Percentiles rank a stretch among this genome's conserved stretches.
Evolutionary conservation across 257 asterid genomes (phyloP).

Genomic region (Forsythia suspensa): DNA sequence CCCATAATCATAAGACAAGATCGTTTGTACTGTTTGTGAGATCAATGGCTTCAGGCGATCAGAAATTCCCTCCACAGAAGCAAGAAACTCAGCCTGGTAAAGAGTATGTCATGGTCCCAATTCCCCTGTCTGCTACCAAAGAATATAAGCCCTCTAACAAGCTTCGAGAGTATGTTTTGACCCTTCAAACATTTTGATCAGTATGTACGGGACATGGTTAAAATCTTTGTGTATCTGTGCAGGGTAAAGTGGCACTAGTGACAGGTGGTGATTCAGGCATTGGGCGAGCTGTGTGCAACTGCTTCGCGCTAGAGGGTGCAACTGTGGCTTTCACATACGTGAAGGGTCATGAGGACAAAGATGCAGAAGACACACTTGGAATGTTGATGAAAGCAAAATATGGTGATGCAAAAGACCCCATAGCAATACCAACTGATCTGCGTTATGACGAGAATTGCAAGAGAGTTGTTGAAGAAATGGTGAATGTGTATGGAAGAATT

Average conservation of each 20-base stretch:
- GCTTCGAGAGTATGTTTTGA: conserved; percentile 38
- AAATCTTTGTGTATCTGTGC: neutral
- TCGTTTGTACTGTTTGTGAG: neutral
- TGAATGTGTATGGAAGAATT: conserved; percentile 43
- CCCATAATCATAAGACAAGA: neutral
- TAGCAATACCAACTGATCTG: conserved; percentile 56
- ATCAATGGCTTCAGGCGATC: conserved; percentile 58
- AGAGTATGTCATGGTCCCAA: conserved; percentile 76
- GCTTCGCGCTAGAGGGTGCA: conserved; percentile 71
- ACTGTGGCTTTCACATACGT: conserved; percentile 73
- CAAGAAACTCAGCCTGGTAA: conserved; percentile 79
- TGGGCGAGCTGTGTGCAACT: conserved; percentile 66
- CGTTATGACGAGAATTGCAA: conserved; percentile 72
- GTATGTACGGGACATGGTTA: no score
- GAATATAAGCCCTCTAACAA: conserved; percentile 66
- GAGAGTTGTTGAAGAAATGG: conserved; percentile 62
- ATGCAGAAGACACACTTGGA: conserved; percentile 54
- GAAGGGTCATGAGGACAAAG: conserved; percentile 70
- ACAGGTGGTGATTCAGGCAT: conserved; percentile 82
- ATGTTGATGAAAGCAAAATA: conserved; percentile 46
- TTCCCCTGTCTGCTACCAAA: conserved; percentile 33
- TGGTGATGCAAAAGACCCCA: conserved; percentile 56
- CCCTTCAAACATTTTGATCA: no score
- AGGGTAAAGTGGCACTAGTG: conserved; percentile 76
- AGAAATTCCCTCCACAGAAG: conserved; percentile 62